A percentile compares a stretch with the other conserved stretches of the same genome.
phyloP scores from a whole-genome alignment of 768 basidiomycete genomes.

The Jaapia argillacea region DNA sequence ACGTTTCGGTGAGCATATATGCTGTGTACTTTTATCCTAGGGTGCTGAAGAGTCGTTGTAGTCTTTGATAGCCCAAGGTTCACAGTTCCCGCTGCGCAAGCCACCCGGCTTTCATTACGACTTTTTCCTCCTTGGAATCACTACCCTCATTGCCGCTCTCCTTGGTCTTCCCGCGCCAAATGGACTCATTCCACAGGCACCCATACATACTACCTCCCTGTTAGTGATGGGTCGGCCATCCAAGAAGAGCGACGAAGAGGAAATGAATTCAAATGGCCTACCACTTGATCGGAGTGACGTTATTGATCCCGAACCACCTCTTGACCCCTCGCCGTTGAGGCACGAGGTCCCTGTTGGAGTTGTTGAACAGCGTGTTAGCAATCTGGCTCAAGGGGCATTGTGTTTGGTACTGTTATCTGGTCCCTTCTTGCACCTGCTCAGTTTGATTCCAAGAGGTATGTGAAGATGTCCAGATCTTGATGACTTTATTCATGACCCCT shows the following conservation, averaged over 20 bases:
- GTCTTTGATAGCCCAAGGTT: conserved; percentile 89
- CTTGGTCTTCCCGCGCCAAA: conserved; percentile 84
- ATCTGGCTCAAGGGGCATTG: conserved; percentile 73
- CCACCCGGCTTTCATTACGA: conserved; percentile 84
- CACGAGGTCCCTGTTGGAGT: conserved; percentile 59
- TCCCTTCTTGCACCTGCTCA: conserved; percentile 74
- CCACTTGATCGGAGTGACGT: background rate
- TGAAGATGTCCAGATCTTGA: conserved; percentile 8
- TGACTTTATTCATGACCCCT: background rate
- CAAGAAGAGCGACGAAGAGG: conserved; percentile 28
- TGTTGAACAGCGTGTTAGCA: conserved; percentile 90
- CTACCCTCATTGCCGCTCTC: conserved; percentile 83
- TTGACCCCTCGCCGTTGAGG: conserved; percentile 8
- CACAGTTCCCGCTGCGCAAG: conserved; percentile 82
- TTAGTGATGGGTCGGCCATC: conserved; percentile 47
- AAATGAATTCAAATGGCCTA: conserved; percentile 24
- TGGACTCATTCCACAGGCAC: conserved; percentile 78
- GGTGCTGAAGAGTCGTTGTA: conserved; percentile 17
- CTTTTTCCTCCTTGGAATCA: conserved; percentile 85
- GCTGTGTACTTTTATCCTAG: background rate
- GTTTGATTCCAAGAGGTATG: conserved; percentile 74
- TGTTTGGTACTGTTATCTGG: conserved; percentile 73
- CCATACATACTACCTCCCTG: conserved; percentile 84
- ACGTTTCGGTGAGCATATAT: conserved; percentile 67
- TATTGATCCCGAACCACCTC: background rate